These are phyloP conservation scores for Bruguiera parviflora DNA, from an alignment of 345 rosid genomes.

Conservation along the genomic window DNA sequence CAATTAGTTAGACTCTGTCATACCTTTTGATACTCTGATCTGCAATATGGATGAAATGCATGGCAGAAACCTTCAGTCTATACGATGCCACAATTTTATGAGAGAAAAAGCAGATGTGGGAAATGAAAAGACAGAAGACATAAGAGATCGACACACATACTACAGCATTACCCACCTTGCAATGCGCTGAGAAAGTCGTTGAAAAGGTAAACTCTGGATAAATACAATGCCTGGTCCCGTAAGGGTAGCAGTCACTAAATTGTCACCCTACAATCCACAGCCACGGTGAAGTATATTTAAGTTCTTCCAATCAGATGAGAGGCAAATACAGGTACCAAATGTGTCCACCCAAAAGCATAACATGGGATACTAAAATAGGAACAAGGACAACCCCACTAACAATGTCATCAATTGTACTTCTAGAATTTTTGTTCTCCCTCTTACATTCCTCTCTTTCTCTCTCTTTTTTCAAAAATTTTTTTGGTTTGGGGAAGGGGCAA, in stretches of 20 bases:
- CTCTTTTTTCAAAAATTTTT: no score
- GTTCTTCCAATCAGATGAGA: neutral
- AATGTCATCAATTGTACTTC: no score
- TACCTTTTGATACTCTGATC: no score
- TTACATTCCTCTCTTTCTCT: no score
- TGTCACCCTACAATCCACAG: slow-evolving; percentile 67
- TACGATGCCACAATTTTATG: no score
- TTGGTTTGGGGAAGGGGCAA: no score
- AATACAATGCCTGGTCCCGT: slow-evolving; percentile 99
- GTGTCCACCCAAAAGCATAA: no score
- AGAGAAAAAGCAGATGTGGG: neutral
- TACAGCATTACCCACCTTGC: slow-evolving; percentile 52
- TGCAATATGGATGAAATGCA: no score
- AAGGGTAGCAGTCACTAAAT: slow-evolving; percentile 69
- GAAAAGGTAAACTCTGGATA: slow-evolving; percentile 94
- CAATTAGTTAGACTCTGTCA: neutral
- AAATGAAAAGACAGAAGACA: neutral
- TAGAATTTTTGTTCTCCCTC: no score
- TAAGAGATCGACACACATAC: neutral
- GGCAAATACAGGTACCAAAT: neutral
- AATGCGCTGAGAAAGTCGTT: slow-evolving; percentile 79
- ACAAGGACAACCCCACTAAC: no score
- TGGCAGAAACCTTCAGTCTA: no score
- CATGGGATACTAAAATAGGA: neutral
- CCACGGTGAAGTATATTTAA: neutral